These are phyloP conservation scores for Suillus sp. DNA, from an alignment of 768 basidiomycete genomes.

Conservation along the genomic window DNA sequence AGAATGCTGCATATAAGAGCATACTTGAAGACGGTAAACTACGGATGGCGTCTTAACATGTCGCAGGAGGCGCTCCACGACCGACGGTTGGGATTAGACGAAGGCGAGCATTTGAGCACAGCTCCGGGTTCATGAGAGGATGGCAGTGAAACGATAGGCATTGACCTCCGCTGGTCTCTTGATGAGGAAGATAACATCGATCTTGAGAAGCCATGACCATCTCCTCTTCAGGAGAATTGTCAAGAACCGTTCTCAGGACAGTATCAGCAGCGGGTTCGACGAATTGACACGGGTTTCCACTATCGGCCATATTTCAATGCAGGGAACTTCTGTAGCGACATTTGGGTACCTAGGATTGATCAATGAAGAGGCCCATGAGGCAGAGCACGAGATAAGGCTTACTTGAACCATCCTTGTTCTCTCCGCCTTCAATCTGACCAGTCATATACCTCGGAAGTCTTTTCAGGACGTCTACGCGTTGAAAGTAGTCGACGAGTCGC, in stretches of 20 bases:
- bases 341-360: slow-evolving; percentile 73
- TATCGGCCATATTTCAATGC: slow-evolving; percentile 94
- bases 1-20: slow-evolving; percentile 41
- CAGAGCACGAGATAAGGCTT: slow-evolving; percentile 15
- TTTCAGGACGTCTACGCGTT: slow-evolving; percentile 76
- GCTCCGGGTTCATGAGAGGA: slow-evolving; percentile 20
- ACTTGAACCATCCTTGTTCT: slow-evolving; percentile 84
- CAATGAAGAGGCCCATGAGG: slow-evolving; percentile 10
- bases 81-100: slow-evolving; percentile 77
- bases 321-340: slow-evolving; percentile 91
- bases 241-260: slow-evolving; percentile 94
- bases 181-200: slow-evolving; percentile 83
- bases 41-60: slow-evolving; percentile 90
- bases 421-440: slow-evolving; percentile 81
- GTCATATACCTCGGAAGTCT: slow-evolving; percentile 82
- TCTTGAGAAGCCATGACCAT: slow-evolving; percentile 86
- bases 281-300: slow-evolving; percentile 83
- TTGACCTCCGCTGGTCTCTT: slow-evolving; percentile 89
- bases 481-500: slow-evolving; percentile 84
- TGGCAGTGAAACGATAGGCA: slow-evolving; percentile 25
- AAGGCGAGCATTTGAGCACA: slow-evolving; percentile 82
- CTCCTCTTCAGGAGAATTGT: slow-evolving; percentile 78
- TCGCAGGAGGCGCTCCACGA: slow-evolving; percentile 78
- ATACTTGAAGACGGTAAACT: slow-evolving; percentile 87
- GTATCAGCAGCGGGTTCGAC: slow-evolving; percentile 68